A percentile compares a stretch with the other conserved stretches of the same genome.
These are phyloP conservation scores for Aspergillus niger DNA, from an alignment of 2,329 filamentous ascomycete species.

Conservation along the genomic window DNA sequence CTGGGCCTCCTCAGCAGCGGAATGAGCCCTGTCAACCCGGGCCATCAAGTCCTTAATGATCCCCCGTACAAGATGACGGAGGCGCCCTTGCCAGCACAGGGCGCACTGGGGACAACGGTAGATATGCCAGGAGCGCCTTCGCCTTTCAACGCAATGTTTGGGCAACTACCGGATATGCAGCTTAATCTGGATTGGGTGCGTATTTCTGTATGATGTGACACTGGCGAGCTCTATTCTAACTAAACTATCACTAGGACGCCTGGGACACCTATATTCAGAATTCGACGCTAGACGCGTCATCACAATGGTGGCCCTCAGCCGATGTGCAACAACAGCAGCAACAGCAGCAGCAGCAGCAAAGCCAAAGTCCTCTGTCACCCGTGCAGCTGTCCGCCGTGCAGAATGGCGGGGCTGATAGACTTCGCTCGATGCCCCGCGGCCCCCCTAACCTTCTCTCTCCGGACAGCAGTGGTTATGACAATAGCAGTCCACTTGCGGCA, in stretches of 20 bases:
- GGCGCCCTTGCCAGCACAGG: slow-evolving; percentile 26
- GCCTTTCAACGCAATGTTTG: slow-evolving; percentile 58
- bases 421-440: slow-evolving; percentile 19
- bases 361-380: slow-evolving; percentile 26
- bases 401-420: slow-evolving; percentile 18
- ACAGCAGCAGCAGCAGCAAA: slow-evolving; percentile 14
- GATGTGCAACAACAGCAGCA: slow-evolving; percentile 35
- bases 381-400: slow-evolving; percentile 23
- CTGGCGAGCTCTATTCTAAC: slow-evolving; percentile 16
- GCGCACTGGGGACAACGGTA: slow-evolving; percentile 31
- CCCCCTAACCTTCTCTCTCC: slow-evolving; percentile 18
- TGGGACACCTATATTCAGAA: slow-evolving; percentile 71
- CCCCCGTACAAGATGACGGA: slow-evolving; percentile 33
- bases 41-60: slow-evolving; percentile 33
- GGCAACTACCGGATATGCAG: slow-evolving; percentile 58
- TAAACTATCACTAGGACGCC: slow-evolving; percentile 54
- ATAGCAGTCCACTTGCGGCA: slow-evolving; percentile 3
- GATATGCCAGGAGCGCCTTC: slow-evolving; percentile 49
- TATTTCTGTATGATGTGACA: slow-evolving; percentile 12
- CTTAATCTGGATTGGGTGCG: slow-evolving; percentile 65
- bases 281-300: slow-evolving; percentile 48
- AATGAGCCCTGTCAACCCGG: slow-evolving; percentile 52
- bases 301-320: slow-evolving; percentile 41
- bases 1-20: slow-evolving; percentile 68
- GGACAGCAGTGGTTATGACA: slow-evolving; percentile 17